Evolutionary conservation across 1,139 yeast genomes (phyloP), one percentile per base, ranked within the genome.

Genomic region (Citeromyces siamensis): DNA sequence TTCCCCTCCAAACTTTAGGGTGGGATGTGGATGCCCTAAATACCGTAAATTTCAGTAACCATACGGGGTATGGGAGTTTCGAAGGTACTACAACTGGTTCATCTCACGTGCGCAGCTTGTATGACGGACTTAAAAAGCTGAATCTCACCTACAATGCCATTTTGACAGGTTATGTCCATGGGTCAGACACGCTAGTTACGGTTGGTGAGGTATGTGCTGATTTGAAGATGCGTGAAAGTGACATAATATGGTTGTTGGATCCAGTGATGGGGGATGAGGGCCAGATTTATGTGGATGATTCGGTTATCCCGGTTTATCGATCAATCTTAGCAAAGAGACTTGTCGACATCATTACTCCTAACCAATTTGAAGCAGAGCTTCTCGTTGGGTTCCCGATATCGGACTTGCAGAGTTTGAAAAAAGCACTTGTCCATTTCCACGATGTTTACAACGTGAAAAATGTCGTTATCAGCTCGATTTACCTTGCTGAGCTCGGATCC

Each of bases 181-280:
- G 71, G 33, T 71, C 69, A 2, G 66, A 59, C 23, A 67, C 72
- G 1, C 61, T 79, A 40, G 50, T 55, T 35, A 65, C 66, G 1
- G 68, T 76, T 1, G 68, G 68, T 33, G 53, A 60, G 17, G 65
- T 74, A 32, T 49, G 58, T 52, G 53, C 41, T 22, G 51, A 45
- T 19, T 41, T 49, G 32, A 49, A 51, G 29, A 42, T 42, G 3
- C 41, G 38, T 2, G 39, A 40, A 3, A 41, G 50, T 5, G 45
- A 49, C 9, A 47, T 59, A 4, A 31, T 55, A 45, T 81, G 93
- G 77, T 61, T 86, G 9, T 55, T 86, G 43, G 98, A 90, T 52
- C 97, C 98, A 1, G 96, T 90, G 2, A 68, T 90, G 68, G 98
- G 98, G 10, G 98, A 90, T 55, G 78, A 84, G 46, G 95, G 94